Base-by-base conservation (phyloP, 768 basidiomycete species). In the Pholiota microspora region DNA sequence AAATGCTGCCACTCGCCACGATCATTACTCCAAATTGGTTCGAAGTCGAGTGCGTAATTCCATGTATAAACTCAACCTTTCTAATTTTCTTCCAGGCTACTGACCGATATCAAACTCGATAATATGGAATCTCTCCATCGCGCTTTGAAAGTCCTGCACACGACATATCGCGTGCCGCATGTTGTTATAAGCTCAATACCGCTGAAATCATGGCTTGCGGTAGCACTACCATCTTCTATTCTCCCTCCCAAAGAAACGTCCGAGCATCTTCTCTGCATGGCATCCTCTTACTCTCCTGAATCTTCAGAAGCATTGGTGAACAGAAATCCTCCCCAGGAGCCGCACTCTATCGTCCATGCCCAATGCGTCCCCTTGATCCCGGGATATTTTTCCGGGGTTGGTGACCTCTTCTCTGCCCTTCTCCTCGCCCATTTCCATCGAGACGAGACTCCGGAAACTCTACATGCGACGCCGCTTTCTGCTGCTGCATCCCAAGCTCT, bases 11-110 rank as follows among this genome's bases (percentile, higher is more conserved):
- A n/a, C 72, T 85, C n/a, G 88, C 97, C 2, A 91, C 91, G 0
- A 85, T 98, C 45, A 98, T 98, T 59, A 94, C 97, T 0, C 97
- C 97, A 0, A 99, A 99, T 66, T 97, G 94, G 84, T 99, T 94
- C 62, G 97, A 99, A 75, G 90, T 89, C 57, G 96, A 98, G 94
- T 95, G 67, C 69, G 86, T 54, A 16, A 18, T 36, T 27, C 69
- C 12, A 36, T 4, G 35, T 27, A 36, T 31, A 18, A 25, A 45
- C 27, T 32, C 13, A 83, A n/a, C n/a, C n/a, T n/a, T 61, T 8
- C 49, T 29, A 9, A 35, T 36, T 18, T 54, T 36, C 53, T 21
- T 51, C 54, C 58, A 98, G 94, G 72, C 75, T 86, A 2, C 76
- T 99, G 15, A 93, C 96, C 0, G 81, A 84, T 25, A 75, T 82